Conservation (phyloP, 176 grass and related monocot genomes). For the barley (Hordeum vulgare) region DNA sequence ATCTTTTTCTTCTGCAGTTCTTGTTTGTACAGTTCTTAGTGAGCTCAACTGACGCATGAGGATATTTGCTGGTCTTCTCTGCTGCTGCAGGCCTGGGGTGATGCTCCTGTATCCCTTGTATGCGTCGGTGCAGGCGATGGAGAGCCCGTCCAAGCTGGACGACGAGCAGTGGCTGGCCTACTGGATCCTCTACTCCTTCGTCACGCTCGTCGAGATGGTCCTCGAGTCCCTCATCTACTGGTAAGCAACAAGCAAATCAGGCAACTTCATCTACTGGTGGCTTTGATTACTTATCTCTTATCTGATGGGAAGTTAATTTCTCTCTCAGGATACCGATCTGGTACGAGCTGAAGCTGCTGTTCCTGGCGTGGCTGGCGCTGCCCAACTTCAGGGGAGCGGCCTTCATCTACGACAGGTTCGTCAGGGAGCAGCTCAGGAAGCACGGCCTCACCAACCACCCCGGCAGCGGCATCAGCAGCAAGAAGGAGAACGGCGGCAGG, state of each 20-base stretch:
- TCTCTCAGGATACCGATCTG: slow-evolving; percentile 63
- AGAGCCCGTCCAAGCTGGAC: slow-evolving; percentile 68
- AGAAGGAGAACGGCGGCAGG: slow-evolving; percentile 16
- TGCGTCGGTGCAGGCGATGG: slow-evolving; percentile 82
- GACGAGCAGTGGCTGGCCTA: slow-evolving; percentile 95
- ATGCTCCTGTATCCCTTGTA: slow-evolving; percentile 81
- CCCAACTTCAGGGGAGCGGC: slow-evolving; percentile 83
- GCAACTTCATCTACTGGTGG: too few species aligned
- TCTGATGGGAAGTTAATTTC: too few species aligned
- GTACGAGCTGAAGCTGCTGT: slow-evolving; percentile 80
- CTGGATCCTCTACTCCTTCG: slow-evolving; percentile 94
- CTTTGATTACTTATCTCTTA: too few species aligned
- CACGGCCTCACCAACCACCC: background rate
- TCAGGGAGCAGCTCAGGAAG: slow-evolving; percentile 66
- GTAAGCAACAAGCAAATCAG: slow-evolving; percentile 33
- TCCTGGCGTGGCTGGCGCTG: slow-evolving; percentile 77
- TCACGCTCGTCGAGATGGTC: slow-evolving; percentile 85
- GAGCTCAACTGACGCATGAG: background rate
- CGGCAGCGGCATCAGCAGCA: background rate
- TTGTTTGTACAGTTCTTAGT: background rate
- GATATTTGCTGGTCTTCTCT: background rate
- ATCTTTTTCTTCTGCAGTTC: background rate
- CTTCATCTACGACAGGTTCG: slow-evolving; percentile 81
- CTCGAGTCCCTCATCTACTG: slow-evolving; percentile 77
- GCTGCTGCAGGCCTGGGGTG: slow-evolving; percentile 51